Conservation (phyloP, 306 rosid genomes). For the Canavalia gladiata region DNA sequence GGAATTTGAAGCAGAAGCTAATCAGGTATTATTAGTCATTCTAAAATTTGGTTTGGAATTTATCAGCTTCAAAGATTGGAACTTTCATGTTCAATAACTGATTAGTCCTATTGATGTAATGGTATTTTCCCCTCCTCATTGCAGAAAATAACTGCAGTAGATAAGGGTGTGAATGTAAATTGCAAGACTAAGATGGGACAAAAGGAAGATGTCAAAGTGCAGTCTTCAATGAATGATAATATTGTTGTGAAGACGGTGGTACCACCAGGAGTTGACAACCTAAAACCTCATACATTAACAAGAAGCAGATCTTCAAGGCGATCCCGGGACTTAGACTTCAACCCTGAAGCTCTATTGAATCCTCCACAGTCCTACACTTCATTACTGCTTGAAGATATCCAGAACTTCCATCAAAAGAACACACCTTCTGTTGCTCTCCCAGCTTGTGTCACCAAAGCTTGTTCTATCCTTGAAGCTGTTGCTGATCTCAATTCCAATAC, state of each 20-base stretch:
- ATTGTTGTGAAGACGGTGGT: conserved; percentile 53
- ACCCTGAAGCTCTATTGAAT: conserved; percentile 60
- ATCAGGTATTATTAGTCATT: conserved; percentile 58
- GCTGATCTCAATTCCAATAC: conserved; percentile 86
- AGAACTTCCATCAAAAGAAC: conserved; percentile 90
- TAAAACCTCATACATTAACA: conserved; percentile 63
- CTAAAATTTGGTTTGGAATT: not conserved
- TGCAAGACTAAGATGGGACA: conserved; percentile 53
- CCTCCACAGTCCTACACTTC: conserved; percentile 78
- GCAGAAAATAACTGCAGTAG: conserved; percentile 65
- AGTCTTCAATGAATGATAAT: conserved; percentile 45
- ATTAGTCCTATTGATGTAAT: not conserved
- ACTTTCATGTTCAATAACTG: conserved; percentile 2
- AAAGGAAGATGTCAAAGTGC: conserved; percentile 53
- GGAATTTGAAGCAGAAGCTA: conserved; percentile 61
- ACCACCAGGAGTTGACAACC: conserved; percentile 53
- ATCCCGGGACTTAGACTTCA: conserved; percentile 80
- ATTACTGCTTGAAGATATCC: conserved; percentile 84
- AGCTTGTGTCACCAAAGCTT: conserved; percentile 86
- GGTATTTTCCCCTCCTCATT: not conserved
- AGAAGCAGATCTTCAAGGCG: conserved; percentile 83
- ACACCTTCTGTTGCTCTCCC: conserved; percentile 74
- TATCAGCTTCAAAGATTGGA: conserved; percentile 23
- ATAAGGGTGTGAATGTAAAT: conserved; percentile 47
- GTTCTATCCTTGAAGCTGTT: conserved; percentile 93